Conservation (phyloP, 805 yeast species). For the Vanderwaltozyma polyspora region DNA sequence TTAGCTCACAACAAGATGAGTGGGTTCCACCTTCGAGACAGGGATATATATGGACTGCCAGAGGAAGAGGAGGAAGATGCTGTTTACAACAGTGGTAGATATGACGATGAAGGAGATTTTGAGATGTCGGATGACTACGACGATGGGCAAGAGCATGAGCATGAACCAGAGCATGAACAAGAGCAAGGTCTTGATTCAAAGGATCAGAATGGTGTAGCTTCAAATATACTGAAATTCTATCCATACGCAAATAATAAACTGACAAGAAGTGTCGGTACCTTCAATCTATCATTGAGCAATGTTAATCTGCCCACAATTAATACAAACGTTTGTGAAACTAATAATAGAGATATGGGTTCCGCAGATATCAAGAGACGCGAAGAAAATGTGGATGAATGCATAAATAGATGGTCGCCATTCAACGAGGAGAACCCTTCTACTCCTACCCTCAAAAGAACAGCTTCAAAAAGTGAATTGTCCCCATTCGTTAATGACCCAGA, state of each 20-base stretch:
- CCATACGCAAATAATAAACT: conserved; percentile 25
- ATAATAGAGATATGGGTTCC: neutral
- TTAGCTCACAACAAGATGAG: no score
- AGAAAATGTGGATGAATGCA: conserved; percentile 12
- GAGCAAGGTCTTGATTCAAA: no score
- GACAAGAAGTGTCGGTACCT: conserved; percentile 42
- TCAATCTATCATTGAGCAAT: conserved; percentile 38
- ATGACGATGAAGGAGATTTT: neutral
- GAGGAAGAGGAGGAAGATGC: neutral
- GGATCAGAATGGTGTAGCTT: neutral
- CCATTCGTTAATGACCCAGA: conserved; percentile 20
- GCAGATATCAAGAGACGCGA: conserved; percentile 8
- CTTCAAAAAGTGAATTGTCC: conserved; percentile 22
- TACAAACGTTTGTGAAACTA: neutral
- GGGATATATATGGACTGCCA: neutral
- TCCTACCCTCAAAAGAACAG: conserved; percentile 11
- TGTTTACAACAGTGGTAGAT: neutral
- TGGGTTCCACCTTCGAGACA: no score
- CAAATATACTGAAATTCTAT: conserved; percentile 20
- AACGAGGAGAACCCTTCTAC: conserved; percentile 11
- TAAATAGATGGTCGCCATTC: conserved; percentile 23
- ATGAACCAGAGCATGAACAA: no score
- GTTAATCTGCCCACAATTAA: conserved; percentile 14
- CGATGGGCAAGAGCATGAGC: neutral
- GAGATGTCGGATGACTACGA: conserved; percentile 1